Conservation (phyloP, 805 yeast genomes). For the Cyberlindnera nakhonratchasimensis region DNA sequence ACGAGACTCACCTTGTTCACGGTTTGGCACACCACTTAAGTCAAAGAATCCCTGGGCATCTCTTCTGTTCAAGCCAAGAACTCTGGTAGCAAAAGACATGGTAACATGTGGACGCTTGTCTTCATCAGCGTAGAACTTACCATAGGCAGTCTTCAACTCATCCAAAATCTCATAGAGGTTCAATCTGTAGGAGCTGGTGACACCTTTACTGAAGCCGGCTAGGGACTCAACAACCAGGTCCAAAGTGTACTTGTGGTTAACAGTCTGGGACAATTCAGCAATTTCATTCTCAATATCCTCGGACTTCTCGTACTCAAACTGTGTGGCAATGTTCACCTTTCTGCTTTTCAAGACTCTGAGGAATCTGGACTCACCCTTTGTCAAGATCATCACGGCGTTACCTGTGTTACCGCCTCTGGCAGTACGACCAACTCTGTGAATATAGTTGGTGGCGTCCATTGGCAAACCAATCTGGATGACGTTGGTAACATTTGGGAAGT, state of each 20-base stretch:
- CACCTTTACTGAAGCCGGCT: slow-evolving; percentile 36
- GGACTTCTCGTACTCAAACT: slow-evolving; percentile 36
- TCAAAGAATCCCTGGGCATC: slow-evolving; percentile 23
- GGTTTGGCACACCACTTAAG: slow-evolving; percentile 3
- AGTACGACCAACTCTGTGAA: slow-evolving; percentile 94
- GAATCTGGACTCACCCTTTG: slow-evolving; percentile 56
- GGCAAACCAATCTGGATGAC: slow-evolving; percentile 85
- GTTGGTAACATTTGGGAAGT: slow-evolving; percentile 82
- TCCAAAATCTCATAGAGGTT: slow-evolving; percentile 30
- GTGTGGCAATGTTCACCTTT: slow-evolving; percentile 52
- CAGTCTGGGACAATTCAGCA: slow-evolving; percentile 26
- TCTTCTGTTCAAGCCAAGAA: slow-evolving; percentile 22
- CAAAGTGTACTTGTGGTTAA: slow-evolving; percentile 28
- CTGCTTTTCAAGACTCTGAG: slow-evolving; percentile 46
- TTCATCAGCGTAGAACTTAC: slow-evolving; percentile 24
- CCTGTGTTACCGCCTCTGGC: slow-evolving; percentile 90
- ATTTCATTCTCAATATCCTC: slow-evolving; percentile 33
- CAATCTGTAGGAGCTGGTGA: slow-evolving; percentile 32
- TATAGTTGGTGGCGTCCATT: slow-evolving; percentile 68
- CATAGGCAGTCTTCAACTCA: slow-evolving; percentile 32
- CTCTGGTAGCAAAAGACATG: slow-evolving; percentile 20
- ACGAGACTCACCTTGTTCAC: neutral
- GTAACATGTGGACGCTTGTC: slow-evolving; percentile 22
- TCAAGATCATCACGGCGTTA: slow-evolving; percentile 56
- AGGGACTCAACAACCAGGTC: slow-evolving; percentile 33